A percentile compares a stretch with the other conserved stretches of the same genome.
Evolutionary conservation across 306 rosid genomes (phyloP).

Genomic region (Chamaecrista fasciculata): DNA sequence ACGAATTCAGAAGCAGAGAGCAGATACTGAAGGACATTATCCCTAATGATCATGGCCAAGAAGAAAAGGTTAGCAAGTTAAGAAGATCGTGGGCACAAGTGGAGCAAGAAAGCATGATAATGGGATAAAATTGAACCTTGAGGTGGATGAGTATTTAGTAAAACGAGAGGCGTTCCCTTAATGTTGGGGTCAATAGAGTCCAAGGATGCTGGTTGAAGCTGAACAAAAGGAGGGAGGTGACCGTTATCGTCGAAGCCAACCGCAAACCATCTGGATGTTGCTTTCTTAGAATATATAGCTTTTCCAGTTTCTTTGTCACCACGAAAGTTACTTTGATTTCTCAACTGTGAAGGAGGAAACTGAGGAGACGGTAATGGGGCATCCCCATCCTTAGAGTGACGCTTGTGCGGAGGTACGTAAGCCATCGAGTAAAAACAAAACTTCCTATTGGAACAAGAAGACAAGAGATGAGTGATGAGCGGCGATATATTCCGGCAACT

Average conservation of each 20-base stretch:
- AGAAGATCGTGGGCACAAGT: neutral
- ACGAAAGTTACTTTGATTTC: neutral
- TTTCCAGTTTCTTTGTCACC: neutral
- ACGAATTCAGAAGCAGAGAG: slow-evolving; percentile 28
- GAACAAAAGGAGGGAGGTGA: slow-evolving; percentile 33
- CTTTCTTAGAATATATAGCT: slow-evolving; percentile 14
- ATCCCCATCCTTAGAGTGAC: slow-evolving; percentile 28
- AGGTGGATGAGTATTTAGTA: slow-evolving; percentile 10
- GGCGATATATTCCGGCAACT: too few species aligned
- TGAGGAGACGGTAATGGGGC: slow-evolving; percentile 34
- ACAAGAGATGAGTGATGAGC: too few species aligned
- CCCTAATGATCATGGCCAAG: slow-evolving; percentile 19
- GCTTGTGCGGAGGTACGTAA: slow-evolving; percentile 60
- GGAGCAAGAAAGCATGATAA: neutral
- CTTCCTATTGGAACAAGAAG: too few species aligned
- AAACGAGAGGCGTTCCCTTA: slow-evolving; percentile 33
- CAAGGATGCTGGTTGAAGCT: slow-evolving; percentile 29
- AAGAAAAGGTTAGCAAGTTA: neutral
- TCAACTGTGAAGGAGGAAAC: slow-evolving; percentile 35
- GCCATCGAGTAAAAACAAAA: too few species aligned
- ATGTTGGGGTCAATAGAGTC: slow-evolving; percentile 3
- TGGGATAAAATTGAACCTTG: slow-evolving; percentile 19
- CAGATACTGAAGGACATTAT: slow-evolving; percentile 35
- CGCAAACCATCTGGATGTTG: slow-evolving; percentile 30
- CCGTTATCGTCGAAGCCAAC: slow-evolving; percentile 36